Evolutionary conservation across 352 stramenopile genomes (phyloP).

Genomic region (Globisporangium alternatum): DNA sequence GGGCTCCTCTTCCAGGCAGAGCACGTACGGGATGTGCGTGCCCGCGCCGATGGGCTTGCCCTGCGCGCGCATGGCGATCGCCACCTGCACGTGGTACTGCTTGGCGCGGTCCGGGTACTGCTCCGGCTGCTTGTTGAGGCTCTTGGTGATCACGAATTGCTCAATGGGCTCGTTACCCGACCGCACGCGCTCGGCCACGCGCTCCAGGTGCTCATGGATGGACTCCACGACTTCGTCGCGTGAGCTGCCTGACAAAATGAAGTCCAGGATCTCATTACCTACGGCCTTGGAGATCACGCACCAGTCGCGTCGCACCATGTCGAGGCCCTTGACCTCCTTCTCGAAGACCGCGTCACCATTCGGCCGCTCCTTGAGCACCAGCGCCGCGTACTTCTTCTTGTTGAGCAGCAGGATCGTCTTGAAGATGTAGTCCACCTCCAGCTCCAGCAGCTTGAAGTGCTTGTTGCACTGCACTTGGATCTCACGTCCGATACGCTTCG

Average conservation of each 20-base stretch:
- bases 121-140: conserved; percentile 98
- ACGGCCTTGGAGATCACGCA: conserved; percentile 98
- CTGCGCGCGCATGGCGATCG: conserved; percentile 92
- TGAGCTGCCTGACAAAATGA: conserved; percentile 94
- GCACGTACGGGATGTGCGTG: conserved; percentile 99
- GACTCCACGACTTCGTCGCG: conserved; percentile 95
- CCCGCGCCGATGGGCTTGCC: conserved; percentile 97
- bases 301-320: conserved; percentile 98
- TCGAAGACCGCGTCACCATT: conserved; percentile 73
- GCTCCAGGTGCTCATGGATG: conserved; percentile 95
- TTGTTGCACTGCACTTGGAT: conserved; percentile 99
- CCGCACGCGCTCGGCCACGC: conserved; percentile 93
- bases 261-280: conserved; percentile 95
- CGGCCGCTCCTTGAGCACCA: conserved; percentile 89
- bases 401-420: conserved; percentile 99
- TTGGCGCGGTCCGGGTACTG: conserved; percentile 97
- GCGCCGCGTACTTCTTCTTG: conserved; percentile 99
- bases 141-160: conserved; percentile 99
- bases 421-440: conserved; percentile 99
- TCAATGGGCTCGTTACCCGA: conserved; percentile 92
- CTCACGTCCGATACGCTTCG: conserved; percentile 91
- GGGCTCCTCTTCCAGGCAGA: conserved; percentile 89
- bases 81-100: conserved; percentile 98
- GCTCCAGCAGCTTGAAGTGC: conserved; percentile 98
- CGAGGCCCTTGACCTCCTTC: conserved; percentile 98